A percentile compares a stretch with the other conserved stretches of the same genome.
Evolutionary conservation across 164 flowering plant genomes (phyloP).

Genomic region (Stephania yunnanensis): DNA sequence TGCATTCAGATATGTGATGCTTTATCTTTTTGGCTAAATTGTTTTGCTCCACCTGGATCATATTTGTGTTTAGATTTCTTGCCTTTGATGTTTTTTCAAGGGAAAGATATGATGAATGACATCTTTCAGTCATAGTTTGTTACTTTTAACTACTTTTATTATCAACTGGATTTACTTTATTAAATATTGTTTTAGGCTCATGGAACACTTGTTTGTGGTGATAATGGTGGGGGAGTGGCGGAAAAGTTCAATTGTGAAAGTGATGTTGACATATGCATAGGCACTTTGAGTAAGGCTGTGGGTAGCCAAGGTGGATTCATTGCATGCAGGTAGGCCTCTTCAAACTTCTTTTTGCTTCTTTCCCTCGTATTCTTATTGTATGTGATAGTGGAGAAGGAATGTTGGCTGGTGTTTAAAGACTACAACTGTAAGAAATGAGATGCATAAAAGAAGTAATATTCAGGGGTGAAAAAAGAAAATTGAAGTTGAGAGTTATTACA

Average conservation of each 20-base stretch:
- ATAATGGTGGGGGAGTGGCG: conserved; percentile 85
- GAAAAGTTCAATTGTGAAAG: conserved; percentile 69
- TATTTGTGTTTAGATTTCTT: background rate
- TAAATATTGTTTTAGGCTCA: conserved; percentile 51
- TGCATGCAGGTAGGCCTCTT: conserved; percentile 73
- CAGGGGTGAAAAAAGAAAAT: background rate
- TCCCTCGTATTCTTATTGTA: background rate
- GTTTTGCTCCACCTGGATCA: background rate
- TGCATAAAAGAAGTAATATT: background rate
- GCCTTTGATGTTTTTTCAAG: background rate
- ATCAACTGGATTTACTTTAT: background rate
- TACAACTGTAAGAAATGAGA: background rate
- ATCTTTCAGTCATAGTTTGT: background rate
- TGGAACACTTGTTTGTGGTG: conserved; percentile 84
- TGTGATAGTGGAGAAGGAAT: background rate
- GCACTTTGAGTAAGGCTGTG: conserved; percentile 92
- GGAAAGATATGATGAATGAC: background rate
- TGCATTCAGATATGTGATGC: background rate
- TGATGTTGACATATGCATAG: conserved; percentile 80
- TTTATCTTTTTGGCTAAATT: background rate
- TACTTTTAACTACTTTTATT: background rate
- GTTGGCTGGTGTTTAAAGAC: background rate
- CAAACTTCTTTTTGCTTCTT: background rate
- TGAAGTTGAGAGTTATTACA: background rate
- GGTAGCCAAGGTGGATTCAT: conserved; percentile 96